Evolutionary conservation across 148 eudicot species (phyloP), one percentile per base, ranked within the genome.

Genomic region (Tetragonia tetragonoides): DNA sequence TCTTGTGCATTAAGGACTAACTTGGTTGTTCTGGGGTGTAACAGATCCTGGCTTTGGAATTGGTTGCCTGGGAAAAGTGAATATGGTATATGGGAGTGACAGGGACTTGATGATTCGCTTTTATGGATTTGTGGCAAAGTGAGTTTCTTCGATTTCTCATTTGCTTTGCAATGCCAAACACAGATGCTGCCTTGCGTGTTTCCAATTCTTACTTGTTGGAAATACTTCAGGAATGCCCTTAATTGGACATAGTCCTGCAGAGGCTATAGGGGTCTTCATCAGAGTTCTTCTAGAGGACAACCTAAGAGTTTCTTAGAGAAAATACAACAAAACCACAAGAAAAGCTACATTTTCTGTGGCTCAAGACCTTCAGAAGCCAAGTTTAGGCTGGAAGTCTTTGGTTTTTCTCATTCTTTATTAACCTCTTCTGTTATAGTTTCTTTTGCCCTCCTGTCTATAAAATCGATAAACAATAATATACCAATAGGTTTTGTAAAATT

Each of bases 41-140:
- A 81, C 92, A 94, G 98, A 94, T 84, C 98, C 98, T 85, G 85
- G 87, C 59, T 90, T 89, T 84, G 98, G 98, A 47, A 87, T 94
- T 67, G 89, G 91, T 81, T 89, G 95, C 86, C 87, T 94, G 85
- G 98, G 98, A 67, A 94, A 92, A 83, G 89, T 94, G 68, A 94
- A 88, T 82, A 78, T 88, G 89, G 86, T 84, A 71, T 90, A 84
- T 75, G 98, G 90, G 84, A 90, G 86, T 84, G 98, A 94, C 84
- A 88, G 80, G 10, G 98, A 92, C 67, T 83, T 94, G 87, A 92
- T 90, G 95, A 86, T 92, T 80, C 97, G 77, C 15, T 94, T 94
- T 69, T 94, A 94, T 76, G 87, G 81, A 68, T 94, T 94, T 83
- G 93, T 92, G 61, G 90, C 93, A 53, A 83, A 84, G 98, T 94